Evolutionary conservation across 352 stramenopile genomes (phyloP), one percentile per base, ranked within the genome.

Genomic region (Phytophthora sansomeana): DNA sequence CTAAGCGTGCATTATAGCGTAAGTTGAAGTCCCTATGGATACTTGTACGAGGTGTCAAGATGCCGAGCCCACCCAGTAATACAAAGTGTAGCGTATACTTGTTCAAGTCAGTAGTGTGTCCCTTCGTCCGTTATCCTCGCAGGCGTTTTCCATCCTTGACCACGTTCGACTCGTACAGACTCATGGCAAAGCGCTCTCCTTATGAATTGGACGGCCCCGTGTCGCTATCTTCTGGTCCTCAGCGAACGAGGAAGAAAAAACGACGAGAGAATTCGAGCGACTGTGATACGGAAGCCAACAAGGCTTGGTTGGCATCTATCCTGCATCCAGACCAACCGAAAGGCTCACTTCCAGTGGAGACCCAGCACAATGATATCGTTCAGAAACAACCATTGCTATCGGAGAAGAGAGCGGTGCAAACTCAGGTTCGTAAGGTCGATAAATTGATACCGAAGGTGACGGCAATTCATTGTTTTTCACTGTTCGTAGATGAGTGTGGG

Each of bases 401-500:
- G 19, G 64, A 72, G 51, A 63, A 75, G 33, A 55, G 57, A 53
- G 7, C 16, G 4, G 26, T 10, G 4, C 47, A 56, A 56, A 9
- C 28, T 39, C 53, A 56, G 41, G 61, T 71, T 2, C 3, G 28
- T 43, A 33, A 5, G 57, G 10, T 7, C 9, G 1, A 9, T 13
- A 47, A 26, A 19, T 29, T 28, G 6, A 33, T 46, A 56, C 13
- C 29, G 6, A 21, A 28, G 10, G 46, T 33, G 19, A 33, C 26
- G 14, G 9, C 11, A 35, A 43, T 13, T 53, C 33, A 59, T 42
- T 43, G 39, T 8, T 55, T 57, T 44, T 24, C 21, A 28, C 2
- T 24, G 16, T 43, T 33, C n/a, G 3, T 58, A 81, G 69, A 87
- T 91, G 80, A 90, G 74, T 30, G 75, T 88, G 13, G 69, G 87